Evolutionary conservation across 2,329 filamentous ascomycete species (phyloP), one percentile per base, ranked within the genome.

Genomic region (Aspergillus fructus): DNA sequence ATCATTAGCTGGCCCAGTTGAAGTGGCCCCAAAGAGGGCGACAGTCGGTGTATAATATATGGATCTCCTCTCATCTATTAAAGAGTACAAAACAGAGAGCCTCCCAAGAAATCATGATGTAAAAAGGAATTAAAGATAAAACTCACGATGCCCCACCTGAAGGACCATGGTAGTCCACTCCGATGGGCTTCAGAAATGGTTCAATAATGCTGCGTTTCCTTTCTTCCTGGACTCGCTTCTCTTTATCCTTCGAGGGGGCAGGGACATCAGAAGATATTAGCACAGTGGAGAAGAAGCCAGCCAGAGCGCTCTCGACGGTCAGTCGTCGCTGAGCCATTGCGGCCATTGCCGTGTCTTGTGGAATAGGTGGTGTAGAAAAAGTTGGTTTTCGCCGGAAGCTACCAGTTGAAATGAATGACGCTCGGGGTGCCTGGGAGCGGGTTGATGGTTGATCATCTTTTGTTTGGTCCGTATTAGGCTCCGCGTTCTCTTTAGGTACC

Each of bases 141-240:
- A 27, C 27, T 63, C 27, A 64, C 21, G 51, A 34, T 48, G 59
- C 59, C 34, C 70, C 68, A 13, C 71, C 69, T 5, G 69, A 73
- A n/a, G 71, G 68, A 2, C 70, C 71, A 17, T 63, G 58, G 58
- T 68, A 68, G 64, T 74, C 71, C 7, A 72, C 71, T 2, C 66
- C 69, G 49, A 71, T 68, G 49, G 71, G 71, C 47, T 74, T 78
- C 58, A 91, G 68, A 63, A 96, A 96, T 27, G 91, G 76, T 69
- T 92, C 89, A 30, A 96, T 70, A 12, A 93, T 74, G 9, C 81
- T 81, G 55, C 81, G 80, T 77, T 86, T 89, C 69, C 84, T 83
- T 56, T 89, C 89, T 61, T 87, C 85, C 13, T 80, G 73, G 0
- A 77, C 74, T 59, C 80, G 86, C 62, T 76, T 83, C 59, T 89